These are phyloP conservation scores for Tuber calosporum DNA, from an alignment of 495 filamentous ascomycete genomes.

Conservation along the genomic window DNA sequence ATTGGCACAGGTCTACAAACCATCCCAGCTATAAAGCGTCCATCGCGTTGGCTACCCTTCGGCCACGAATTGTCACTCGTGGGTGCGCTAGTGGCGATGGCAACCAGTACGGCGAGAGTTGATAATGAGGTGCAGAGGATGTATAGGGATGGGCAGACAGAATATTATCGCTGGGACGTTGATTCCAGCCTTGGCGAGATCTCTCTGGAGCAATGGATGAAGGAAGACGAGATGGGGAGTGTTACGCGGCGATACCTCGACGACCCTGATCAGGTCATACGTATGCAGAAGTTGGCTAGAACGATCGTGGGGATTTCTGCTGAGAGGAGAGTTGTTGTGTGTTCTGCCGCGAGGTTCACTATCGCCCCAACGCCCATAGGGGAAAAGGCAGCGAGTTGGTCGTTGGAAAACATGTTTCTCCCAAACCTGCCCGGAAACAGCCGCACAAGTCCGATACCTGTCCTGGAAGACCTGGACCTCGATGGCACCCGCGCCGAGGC, in stretches of 20 bases:
- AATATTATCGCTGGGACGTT: constrained; percentile 31
- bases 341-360: constrained; percentile 22
- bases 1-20: constrained; percentile 66
- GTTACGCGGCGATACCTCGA: constrained; percentile 25
- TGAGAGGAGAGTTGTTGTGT: constrained; percentile 21
- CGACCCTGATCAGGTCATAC: constrained; percentile 25
- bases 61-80: constrained; percentile 20
- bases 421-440: background rate
- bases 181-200: constrained; percentile 23
- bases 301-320: constrained; percentile 21
- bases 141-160: constrained; percentile 29
- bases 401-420: constrained; percentile 20
- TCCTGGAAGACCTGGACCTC: constrained; percentile 23
- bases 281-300: constrained; percentile 16
- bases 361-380: background rate
- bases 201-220: constrained; percentile 32
- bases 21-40: constrained; percentile 17
- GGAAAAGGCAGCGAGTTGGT: constrained; percentile 13
- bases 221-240: constrained; percentile 31
- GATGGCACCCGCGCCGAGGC: constrained; percentile 24
- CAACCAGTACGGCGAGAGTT: constrained; percentile 24
- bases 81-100: constrained; percentile 25
- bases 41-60: constrained; percentile 14
- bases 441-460: background rate
- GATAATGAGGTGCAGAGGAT: constrained; percentile 31